Conservation (phyloP, 2,329 filamentous ascomycete genomes). For the Nigrograna mackinnonii region DNA sequence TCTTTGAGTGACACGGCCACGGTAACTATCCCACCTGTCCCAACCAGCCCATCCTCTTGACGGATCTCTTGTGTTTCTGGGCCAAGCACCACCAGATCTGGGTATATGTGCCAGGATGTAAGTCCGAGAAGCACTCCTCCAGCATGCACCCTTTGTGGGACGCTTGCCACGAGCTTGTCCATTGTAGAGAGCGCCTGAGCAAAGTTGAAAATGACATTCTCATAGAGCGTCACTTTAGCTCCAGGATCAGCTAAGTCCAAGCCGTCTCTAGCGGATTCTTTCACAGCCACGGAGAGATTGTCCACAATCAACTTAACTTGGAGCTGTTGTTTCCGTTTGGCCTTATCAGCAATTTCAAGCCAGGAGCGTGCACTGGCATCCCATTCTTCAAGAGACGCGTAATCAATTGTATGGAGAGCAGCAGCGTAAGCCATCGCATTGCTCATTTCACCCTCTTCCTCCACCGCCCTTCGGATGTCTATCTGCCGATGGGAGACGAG, state of each 20-base stretch:
- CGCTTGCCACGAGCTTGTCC: slow-evolving; percentile 9
- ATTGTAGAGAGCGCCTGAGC: too few species aligned
- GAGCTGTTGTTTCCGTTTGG: slow-evolving; percentile 4
- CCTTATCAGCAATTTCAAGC: slow-evolving; percentile 14
- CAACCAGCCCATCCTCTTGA: background rate
- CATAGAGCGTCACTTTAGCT: slow-evolving; percentile 10
- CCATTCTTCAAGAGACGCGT: slow-evolving; percentile 14
- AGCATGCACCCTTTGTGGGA: slow-evolving; percentile 7
- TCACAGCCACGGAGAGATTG: slow-evolving; percentile 10
- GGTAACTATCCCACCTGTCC: background rate
- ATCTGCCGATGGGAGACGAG: slow-evolving; percentile 22
- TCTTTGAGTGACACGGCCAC: background rate
- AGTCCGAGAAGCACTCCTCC: slow-evolving; percentile 12
- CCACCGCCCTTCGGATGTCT: background rate
- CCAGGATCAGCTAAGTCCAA: too few species aligned
- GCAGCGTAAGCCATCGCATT: background rate
- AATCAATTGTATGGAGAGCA: slow-evolving; percentile 4
- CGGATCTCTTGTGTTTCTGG: background rate
- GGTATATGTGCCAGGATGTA: slow-evolving; percentile 19
- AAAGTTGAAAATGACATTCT: too few species aligned
- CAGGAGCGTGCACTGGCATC: slow-evolving; percentile 16
- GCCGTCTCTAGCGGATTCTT: slow-evolving; percentile 2
- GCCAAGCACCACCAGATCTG: slow-evolving; percentile 7
- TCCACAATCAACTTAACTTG: slow-evolving; percentile 16
- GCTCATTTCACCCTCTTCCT: slow-evolving; percentile 6